Evolutionary conservation across 306 rosid genomes (phyloP).

Genomic region (Cicer bijugum): DNA sequence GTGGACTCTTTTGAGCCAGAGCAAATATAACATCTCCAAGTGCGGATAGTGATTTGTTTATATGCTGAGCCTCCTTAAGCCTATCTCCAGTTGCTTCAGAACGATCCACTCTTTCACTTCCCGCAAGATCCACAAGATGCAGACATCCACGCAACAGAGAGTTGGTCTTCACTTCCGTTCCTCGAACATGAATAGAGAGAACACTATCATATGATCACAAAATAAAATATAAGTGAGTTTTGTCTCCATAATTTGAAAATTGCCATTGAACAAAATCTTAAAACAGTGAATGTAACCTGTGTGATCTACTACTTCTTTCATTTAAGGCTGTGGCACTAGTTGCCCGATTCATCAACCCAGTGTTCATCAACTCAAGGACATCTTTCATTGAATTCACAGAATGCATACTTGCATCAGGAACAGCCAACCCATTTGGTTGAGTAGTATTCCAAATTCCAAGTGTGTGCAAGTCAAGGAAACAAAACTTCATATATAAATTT

Average conservation of each 20-base stretch:
- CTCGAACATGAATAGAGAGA: constrained; percentile 95
- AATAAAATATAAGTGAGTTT: constrained; percentile 36
- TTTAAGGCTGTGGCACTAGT: constrained; percentile 96
- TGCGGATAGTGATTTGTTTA: constrained; percentile 92
- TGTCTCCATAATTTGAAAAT: constrained; percentile 22
- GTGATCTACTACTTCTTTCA: constrained; percentile 98
- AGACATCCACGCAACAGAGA: constrained; percentile 82
- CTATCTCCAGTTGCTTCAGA: constrained; percentile 99
- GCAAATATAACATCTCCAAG: constrained; percentile 99
- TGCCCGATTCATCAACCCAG: constrained; percentile 73
- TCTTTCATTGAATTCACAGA: constrained; percentile 78
- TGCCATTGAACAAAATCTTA: constrained; percentile 26
- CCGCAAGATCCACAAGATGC: constrained; percentile 97
- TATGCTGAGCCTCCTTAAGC: constrained; percentile 99
- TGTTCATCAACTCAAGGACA: constrained; percentile 84
- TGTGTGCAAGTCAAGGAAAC: constrained; percentile 95
- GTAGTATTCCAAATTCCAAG: constrained; percentile 98
- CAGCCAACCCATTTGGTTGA: constrained; percentile 97
- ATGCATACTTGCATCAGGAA: constrained; percentile 97
- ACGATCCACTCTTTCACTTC: constrained; percentile 97
- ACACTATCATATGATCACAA: constrained; percentile 56
- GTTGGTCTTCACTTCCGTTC: constrained; percentile 82
- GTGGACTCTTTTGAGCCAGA: constrained; percentile 85
- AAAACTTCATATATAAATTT: constrained; percentile 13
- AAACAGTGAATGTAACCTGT: constrained; percentile 62